phyloP scores from a whole-genome alignment of 371 early-diverging fungal genomes.

The Mucor saturninus region DNA sequence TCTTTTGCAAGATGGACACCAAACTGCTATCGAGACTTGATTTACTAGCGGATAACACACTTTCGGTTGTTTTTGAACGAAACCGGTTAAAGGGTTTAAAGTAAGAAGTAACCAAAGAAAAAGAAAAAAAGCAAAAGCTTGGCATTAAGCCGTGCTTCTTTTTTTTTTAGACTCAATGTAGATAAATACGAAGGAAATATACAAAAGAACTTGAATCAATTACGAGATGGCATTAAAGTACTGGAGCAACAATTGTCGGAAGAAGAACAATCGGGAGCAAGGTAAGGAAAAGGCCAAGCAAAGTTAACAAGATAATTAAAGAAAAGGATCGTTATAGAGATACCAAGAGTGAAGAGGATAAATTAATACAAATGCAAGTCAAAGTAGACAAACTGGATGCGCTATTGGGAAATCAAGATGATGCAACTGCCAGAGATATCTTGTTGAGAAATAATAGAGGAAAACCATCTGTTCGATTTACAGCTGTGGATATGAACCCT shows the following conservation, averaged over 20 bases:
- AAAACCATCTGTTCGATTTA: slow-evolving; percentile 48
- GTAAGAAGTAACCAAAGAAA: slow-evolving; percentile 19
- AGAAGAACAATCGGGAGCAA: slow-evolving; percentile 62
- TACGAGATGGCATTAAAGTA: slow-evolving; percentile 59
- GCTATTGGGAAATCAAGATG: slow-evolving; percentile 56
- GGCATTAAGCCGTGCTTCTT: neutral
- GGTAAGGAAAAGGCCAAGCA: slow-evolving; percentile 31
- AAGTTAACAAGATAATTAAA: neutral
- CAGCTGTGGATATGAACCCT: slow-evolving; percentile 46
- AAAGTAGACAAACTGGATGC: slow-evolving; percentile 69
- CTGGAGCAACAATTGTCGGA: slow-evolving; percentile 66
- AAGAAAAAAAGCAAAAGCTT: neutral
- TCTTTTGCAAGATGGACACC: slow-evolving; percentile 50
- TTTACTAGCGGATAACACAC: slow-evolving; percentile 66
- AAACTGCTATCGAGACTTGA: slow-evolving; percentile 60
- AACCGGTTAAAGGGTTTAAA: slow-evolving; percentile 61
- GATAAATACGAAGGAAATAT: slow-evolving; percentile 63
- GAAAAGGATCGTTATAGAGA: slow-evolving; percentile 31
- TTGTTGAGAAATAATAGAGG: slow-evolving; percentile 39
- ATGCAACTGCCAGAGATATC: slow-evolving; percentile 46
- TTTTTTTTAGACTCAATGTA: slow-evolving; percentile 53
- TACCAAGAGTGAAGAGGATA: slow-evolving; percentile 64
- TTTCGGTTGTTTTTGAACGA: slow-evolving; percentile 64
- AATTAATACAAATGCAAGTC: slow-evolving; percentile 61
- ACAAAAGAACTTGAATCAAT: slow-evolving; percentile 57